phyloP scores from a whole-genome alignment of 2,329 filamentous ascomycete genomes.

The Fusarium sterilihyphosum region DNA sequence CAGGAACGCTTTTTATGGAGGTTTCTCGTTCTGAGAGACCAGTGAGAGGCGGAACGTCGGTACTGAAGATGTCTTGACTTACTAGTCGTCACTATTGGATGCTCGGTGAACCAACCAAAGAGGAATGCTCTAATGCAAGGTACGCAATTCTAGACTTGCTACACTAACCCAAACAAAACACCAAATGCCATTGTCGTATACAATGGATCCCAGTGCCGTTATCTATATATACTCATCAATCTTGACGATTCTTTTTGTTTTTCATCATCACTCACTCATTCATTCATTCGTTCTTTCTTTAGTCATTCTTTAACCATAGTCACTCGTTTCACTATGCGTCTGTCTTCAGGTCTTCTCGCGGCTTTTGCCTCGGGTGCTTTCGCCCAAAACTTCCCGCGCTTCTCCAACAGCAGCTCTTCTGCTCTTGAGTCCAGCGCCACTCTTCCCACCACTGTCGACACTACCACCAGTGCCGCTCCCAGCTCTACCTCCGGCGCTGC shows the following conservation, averaged over 20 bases:
- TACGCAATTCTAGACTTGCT: background rate
- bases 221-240: background rate
- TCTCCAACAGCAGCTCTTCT: slow-evolving; percentile 17
- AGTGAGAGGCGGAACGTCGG: background rate
- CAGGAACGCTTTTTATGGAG: background rate
- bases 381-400: background rate
- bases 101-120: background rate
- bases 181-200: background rate
- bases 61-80: background rate
- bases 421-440: background rate
- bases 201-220: background rate
- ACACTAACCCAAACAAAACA: background rate
- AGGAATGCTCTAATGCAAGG: background rate
- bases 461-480: background rate
- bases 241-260: background rate
- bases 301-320: slow-evolving; percentile 5
- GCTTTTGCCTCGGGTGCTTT: background rate
- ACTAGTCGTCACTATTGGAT: background rate
- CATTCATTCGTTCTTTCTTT: background rate
- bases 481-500: background rate
- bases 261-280: background rate
- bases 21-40: background rate
- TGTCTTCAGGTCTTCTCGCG: slow-evolving; percentile 6
- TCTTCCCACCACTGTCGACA: background rate
- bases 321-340: slow-evolving; percentile 14